Base-by-base conservation (phyloP, 202 grass and related monocot species). In the Bolboschoenoplectus hybrid region DNA sequence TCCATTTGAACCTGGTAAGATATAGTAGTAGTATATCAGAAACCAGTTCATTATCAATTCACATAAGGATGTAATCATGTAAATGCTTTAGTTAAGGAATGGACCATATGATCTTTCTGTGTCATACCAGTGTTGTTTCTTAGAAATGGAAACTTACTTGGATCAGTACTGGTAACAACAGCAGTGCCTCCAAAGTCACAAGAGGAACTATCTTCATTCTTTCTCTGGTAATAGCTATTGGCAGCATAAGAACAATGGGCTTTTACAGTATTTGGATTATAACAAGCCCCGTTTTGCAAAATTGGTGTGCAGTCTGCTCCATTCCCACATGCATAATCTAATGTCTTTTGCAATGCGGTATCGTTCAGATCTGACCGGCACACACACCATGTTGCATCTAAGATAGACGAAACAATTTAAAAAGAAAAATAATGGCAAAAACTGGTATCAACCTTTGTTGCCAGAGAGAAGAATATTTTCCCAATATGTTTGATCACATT, bases 121-220 rank as follows among this genome's bases (percentile, higher is more conserved):
- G 73, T 7, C 10, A 56, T 16, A 19, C 16, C 35, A 40, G 79
- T 47, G n/a, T 6, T 58, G 10, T 26, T 85, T 64, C 26, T 83
- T 35, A 50, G 52, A 92, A 78, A 71, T 89, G 10, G 78, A 62
- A 13, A 72, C 73, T 65, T 78, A 97, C 94, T 97, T 41, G 90
- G 94, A 84, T 94, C 87, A 0, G 86, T 82, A 57, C 60, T 66
- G 52, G 90, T 86, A 85, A 86, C 44, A 65, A 10, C 75, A 62
- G 92, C 94, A n/a, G 89, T 90, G 90, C 94, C 92, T 66, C 87
- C 86, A 76, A 97, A 97, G 86, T 97, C 92, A 88, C 92, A 94
- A 90, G 87, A 85, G 61, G 90, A 73, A 53, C 86, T 88, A 52
- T 85, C 20, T 75, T 86, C 87, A 73, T 60, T 86, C 77, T 86